Conservation (phyloP, 2,329 filamentous ascomycete species). For the Aspergillus hortae region DNA sequence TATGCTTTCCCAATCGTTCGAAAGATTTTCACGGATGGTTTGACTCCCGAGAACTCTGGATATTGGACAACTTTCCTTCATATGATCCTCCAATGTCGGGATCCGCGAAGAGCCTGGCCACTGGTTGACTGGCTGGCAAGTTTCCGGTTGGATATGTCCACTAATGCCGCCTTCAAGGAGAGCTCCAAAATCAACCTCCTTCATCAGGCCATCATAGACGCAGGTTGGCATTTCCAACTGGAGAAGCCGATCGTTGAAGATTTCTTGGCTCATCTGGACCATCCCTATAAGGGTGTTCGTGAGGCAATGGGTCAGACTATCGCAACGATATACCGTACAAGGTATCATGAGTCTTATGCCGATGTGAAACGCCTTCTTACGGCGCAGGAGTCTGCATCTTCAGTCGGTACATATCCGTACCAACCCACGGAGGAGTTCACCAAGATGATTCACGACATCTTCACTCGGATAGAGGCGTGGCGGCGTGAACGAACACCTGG, state of each 20-base stretch:
- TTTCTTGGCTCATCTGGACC: conserved; percentile 87
- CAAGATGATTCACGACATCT: conserved; percentile 68
- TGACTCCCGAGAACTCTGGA: conserved; percentile 88
- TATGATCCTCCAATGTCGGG: conserved; percentile 80
- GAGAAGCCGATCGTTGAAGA: conserved; percentile 84
- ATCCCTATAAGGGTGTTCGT: conserved; percentile 95
- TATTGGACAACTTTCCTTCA: conserved; percentile 97
- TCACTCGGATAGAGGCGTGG: conserved; percentile 80
- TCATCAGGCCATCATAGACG: conserved; percentile 80
- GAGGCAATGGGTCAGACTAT: conserved; percentile 91
- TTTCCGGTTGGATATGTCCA: conserved; percentile 89
- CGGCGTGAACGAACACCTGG: conserved; percentile 77
- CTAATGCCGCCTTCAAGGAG: conserved; percentile 97
- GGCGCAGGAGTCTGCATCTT: conserved; percentile 73
- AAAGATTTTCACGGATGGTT: conserved; percentile 79
- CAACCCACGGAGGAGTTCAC: conserved; percentile 71
- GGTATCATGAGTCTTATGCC: conserved; percentile 90
- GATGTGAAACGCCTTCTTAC: conserved; percentile 72
- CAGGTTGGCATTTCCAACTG: conserved; percentile 93
- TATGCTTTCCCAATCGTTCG: conserved; percentile 88
- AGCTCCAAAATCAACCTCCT: conserved; percentile 92
- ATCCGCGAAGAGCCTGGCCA: conserved; percentile 82
- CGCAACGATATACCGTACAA: conserved; percentile 80
- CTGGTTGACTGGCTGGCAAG: conserved; percentile 76
- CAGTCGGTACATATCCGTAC: conserved; percentile 82